phyloP scores from a whole-genome alignment of 371 early-diverging fungal species.

The Apophysomyces elegans region DNA sequence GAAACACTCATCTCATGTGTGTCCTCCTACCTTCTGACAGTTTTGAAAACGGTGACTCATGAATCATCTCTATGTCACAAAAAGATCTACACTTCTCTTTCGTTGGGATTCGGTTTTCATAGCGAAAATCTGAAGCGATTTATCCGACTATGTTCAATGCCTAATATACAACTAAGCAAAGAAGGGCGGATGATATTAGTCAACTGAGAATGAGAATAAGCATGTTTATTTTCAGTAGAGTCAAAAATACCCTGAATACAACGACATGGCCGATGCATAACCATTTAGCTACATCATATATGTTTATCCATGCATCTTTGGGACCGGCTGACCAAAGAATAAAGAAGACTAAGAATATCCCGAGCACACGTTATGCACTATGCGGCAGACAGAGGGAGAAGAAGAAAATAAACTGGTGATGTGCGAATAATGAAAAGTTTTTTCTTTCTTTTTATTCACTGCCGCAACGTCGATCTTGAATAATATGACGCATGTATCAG shows the following conservation, averaged over 20 bases:
- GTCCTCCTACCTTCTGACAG: no score
- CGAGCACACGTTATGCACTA: no score
- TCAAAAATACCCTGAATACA: conserved; percentile 1
- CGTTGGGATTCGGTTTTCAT: no score
- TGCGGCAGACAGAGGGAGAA: background rate
- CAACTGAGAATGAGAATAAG: no score
- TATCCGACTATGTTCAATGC: no score
- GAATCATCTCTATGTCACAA: no score
- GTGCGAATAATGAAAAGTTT: background rate
- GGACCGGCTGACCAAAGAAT: background rate
- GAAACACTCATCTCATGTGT: no score
- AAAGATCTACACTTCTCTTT: no score
- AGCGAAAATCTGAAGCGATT: no score
- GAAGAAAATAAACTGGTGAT: background rate
- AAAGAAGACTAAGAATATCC: background rate
- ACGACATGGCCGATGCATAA: conserved; percentile 7
- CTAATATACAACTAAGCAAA: no score
- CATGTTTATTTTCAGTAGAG: background rate
- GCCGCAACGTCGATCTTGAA: conserved; percentile 8
- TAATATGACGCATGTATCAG: conserved; percentile 5
- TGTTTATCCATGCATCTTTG: background rate
- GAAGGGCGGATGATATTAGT: no score
- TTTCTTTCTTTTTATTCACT: background rate
- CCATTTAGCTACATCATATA: conserved; percentile 1
- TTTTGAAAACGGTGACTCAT: no score